Conservation (phyloP, 2,329 filamentous ascomycete genomes). For the Ophiostoma himal-ulmi region DNA sequence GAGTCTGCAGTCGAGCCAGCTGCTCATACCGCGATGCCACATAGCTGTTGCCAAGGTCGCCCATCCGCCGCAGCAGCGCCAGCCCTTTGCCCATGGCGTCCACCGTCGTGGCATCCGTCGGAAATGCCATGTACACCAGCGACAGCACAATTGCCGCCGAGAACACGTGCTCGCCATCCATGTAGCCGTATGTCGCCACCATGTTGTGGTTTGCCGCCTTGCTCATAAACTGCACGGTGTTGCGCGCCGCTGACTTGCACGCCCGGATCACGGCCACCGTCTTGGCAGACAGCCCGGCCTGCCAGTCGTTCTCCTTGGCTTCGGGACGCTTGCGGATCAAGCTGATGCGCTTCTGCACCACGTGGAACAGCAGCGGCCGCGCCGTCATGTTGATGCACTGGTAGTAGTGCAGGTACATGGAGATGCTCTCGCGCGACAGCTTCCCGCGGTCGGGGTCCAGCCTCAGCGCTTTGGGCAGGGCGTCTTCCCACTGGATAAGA, state of each 20-base stretch:
- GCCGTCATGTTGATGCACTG: conserved; percentile 55
- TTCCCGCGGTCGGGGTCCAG: conserved; percentile 43
- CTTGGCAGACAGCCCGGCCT: conserved; percentile 42
- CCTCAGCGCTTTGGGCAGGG: conserved; percentile 43
- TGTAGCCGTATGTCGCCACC: conserved; percentile 52
- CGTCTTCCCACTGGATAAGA: conserved; percentile 45
- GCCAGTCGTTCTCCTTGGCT: conserved; percentile 39
- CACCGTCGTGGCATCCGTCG: conserved; percentile 39
- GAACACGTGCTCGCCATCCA: conserved; percentile 52
- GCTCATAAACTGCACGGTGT: conserved; percentile 45
- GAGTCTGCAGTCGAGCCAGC: conserved; percentile 26
- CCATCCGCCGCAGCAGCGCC: conserved; percentile 45
- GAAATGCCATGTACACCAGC: conserved; percentile 50
- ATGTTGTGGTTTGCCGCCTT: conserved; percentile 45
- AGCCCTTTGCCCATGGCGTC: conserved; percentile 41
- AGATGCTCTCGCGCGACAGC: conserved; percentile 32
- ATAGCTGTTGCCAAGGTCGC: conserved; percentile 47
- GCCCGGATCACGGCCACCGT: conserved; percentile 48
- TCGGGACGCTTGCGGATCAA: conserved; percentile 27
- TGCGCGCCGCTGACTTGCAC: conserved; percentile 46
- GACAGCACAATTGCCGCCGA: conserved; percentile 49
- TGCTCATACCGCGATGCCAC: conserved; percentile 37
- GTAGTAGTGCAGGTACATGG: conserved; percentile 50
- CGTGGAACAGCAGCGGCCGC: conserved; percentile 48
- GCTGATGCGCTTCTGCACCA: conserved; percentile 45